These are phyloP conservation scores for Nemania abortiva DNA, from an alignment of 2,329 filamentous ascomycete species.

Conservation along the genomic window DNA sequence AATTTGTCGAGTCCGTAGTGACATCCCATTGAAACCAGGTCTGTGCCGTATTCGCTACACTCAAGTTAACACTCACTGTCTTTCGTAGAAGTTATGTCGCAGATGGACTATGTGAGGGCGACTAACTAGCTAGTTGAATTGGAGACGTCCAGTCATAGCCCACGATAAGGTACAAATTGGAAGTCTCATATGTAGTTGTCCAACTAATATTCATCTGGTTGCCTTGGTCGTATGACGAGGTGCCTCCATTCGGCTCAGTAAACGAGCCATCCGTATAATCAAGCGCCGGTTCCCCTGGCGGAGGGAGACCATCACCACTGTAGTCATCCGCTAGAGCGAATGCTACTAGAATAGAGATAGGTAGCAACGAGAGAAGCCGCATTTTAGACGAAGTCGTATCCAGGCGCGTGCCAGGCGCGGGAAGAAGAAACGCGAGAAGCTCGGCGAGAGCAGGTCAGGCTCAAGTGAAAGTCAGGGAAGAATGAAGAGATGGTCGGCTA, in stretches of 20 bases:
- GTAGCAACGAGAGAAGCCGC: constrained; percentile 27
- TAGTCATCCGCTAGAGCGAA: constrained; percentile 33
- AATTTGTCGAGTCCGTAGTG: constrained; percentile 43
- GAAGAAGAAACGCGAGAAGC: constrained; percentile 17
- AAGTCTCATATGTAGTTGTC: constrained; percentile 42
- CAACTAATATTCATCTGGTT: constrained; percentile 45
- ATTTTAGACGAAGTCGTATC: constrained; percentile 26
- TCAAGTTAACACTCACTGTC: constrained; percentile 14
- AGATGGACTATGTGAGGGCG: neutral
- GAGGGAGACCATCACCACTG: constrained; percentile 27
- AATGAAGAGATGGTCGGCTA: constrained; percentile 19
- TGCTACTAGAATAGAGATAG: constrained; percentile 30
- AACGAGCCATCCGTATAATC: constrained; percentile 43
- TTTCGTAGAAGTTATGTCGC: neutral
- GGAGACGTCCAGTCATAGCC: constrained; percentile 41
- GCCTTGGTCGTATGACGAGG: constrained; percentile 39
- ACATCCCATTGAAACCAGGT: constrained; percentile 45
- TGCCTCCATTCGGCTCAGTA: constrained; percentile 39
- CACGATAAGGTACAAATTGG: constrained; percentile 45
- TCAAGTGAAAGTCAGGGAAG: constrained; percentile 22
- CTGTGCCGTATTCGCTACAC: constrained; percentile 41
- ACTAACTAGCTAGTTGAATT: constrained; percentile 43
- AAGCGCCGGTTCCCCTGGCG: constrained; percentile 40
- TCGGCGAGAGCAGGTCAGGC: constrained; percentile 16
- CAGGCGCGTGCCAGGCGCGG: neutral